Evolutionary conservation across 176 grass and related monocot genomes (phyloP).

Genomic region (Carex kokanica): DNA sequence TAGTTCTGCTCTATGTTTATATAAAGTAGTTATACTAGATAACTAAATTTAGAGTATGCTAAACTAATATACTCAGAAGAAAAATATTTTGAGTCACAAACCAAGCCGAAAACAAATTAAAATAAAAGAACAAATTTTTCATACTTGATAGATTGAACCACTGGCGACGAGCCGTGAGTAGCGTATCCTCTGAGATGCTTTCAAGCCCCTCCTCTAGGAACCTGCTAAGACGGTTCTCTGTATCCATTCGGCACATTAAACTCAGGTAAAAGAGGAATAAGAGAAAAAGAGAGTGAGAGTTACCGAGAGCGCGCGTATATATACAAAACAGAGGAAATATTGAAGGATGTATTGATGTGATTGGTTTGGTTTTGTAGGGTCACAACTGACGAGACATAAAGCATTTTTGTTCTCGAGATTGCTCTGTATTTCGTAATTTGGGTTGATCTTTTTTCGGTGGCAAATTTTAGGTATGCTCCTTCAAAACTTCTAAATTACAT

Average conservation of each 20-base stretch:
- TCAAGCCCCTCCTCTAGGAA: not conserved
- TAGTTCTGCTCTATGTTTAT: too few relatives aligned
- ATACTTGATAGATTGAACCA: constrained; percentile 29
- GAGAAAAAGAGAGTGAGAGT: not conserved
- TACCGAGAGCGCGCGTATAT: not conserved
- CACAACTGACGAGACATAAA: not conserved
- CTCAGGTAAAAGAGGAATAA: not conserved
- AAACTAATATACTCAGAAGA: not conserved
- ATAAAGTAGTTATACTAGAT: not conserved
- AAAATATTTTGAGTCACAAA: not conserved
- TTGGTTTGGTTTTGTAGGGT: not conserved
- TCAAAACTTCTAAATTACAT: too few relatives aligned
- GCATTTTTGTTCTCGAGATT: not conserved
- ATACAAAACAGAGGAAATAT: not conserved
- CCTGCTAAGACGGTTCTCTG: not conserved
- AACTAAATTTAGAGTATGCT: not conserved
- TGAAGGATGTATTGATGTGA: not conserved
- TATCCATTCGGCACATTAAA: not conserved
- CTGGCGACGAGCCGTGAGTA: not conserved
- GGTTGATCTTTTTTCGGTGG: not conserved
- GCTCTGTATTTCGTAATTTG: not conserved
- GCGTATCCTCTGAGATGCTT: not conserved
- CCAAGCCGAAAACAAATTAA: not conserved
- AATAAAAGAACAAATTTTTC: not conserved
- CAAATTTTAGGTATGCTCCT: too few relatives aligned